Evolutionary conservation across 768 basidiomycete genomes (phyloP), one percentile per base, ranked within the genome.

Genomic region (Rhodotorula paludigena): DNA sequence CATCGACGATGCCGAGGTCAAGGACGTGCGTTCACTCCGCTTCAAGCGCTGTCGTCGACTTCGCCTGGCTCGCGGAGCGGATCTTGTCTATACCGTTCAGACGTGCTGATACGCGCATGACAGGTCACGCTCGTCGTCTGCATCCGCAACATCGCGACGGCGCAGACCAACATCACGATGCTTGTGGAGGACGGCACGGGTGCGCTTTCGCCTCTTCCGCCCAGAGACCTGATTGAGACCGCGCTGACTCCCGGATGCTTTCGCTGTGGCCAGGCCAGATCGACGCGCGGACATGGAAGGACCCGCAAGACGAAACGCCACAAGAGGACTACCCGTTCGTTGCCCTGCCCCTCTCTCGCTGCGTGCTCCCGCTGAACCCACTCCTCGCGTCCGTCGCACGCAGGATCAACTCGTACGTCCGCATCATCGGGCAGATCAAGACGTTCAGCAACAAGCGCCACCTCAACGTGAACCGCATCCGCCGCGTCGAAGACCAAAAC

Each of bases 181-280:
- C 78, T 80, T 64, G 80, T 99, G 9, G 89, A 92, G 65, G 94
- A 99, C 77, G 91, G 92, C 20, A 89, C 89, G 5, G 91, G 87
- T 30, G 15, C n/a, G 70, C 28, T 32, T 10, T 36, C n/a, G 14
- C 80, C 79, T 49, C 84, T 89, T 32, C 33, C 21, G 14, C 25
- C 35, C 6, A 5, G 5, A 6, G 0, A 5, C 32, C 42, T 41
- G 33, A 5, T 12, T 9, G 16, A 23, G 32, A 36, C 28, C 12
- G 21, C 8, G 9, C 5, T n/a, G 0, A n/a, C 42, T 11, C 18
- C 6, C 28, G 8, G 23, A 11, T 25, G 42, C 23, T 25, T 25
- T 1, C n/a, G 7, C n/a, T 14, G 32, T 39, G 8, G 51, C 28
- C 72, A 59, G 80, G 80, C 25, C 76, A 76, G 52, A 75, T 81